Evolutionary conservation across 441 rosid genomes (phyloP).

Genomic region (Raphanus hybrid): DNA sequence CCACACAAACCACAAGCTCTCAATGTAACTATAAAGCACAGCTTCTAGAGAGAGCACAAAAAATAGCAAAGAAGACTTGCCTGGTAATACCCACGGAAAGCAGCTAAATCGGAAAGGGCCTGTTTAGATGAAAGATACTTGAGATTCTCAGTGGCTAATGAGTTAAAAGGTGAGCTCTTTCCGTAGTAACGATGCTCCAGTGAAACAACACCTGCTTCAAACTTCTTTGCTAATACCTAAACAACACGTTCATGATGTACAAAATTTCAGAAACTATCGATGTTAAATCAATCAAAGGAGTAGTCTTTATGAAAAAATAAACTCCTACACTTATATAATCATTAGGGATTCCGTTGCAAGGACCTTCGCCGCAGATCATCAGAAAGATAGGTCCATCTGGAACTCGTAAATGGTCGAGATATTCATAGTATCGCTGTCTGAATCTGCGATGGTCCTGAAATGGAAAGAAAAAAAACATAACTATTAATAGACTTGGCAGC

Average conservation of each 20-base stretch:
- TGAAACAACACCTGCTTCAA: constrained; percentile 93
- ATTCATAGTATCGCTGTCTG: constrained; percentile 84
- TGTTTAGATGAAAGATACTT: constrained; percentile 93
- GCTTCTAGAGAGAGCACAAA: neutral
- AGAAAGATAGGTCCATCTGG: constrained; percentile 86
- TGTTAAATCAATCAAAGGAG: constrained; percentile 3
- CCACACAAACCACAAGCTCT: constrained; percentile 6
- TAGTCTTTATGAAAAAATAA: neutral
- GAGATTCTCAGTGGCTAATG: constrained; percentile 68
- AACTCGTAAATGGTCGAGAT: constrained; percentile 62
- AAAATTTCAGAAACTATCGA: neutral
- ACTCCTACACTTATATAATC: constrained; percentile 71
- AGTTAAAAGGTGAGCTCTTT: constrained; percentile 82
- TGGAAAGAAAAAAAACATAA: neutral
- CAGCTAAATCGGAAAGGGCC: constrained; percentile 88
- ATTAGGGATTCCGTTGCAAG: constrained; percentile 79
- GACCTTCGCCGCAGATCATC: constrained; percentile 79
- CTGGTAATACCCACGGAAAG: constrained; percentile 85
- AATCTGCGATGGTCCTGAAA: constrained; percentile 73
- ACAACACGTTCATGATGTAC: constrained; percentile 8
- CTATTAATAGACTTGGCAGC: neutral
- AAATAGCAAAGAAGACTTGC: constrained; percentile 38
- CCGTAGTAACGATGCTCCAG: constrained; percentile 98
- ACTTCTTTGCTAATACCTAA: constrained; percentile 92
- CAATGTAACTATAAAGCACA: neutral